Evolutionary conservation across 2,329 filamentous ascomycete genomes (phyloP), one percentile per base, ranked within the genome.

Genomic region (Hypoxylon sp.): DNA sequence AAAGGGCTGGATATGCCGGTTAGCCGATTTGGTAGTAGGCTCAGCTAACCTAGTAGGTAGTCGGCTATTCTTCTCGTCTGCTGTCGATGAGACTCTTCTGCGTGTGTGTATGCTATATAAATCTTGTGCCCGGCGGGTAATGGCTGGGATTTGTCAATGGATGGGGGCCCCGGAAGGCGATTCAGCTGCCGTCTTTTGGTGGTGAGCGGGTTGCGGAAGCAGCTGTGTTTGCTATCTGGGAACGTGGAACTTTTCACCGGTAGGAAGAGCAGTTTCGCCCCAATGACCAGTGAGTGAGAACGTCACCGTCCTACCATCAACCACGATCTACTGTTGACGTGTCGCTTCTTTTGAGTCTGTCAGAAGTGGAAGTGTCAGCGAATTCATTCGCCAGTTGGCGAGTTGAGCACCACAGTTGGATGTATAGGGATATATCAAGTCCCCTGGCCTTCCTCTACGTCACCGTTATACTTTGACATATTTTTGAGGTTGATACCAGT

Each of bases 1-100:
- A 65, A n/a, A n/a, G 20, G 14, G n/a, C 16, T 53, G 46, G 38
- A 57, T 61, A 58, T 65, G 63, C 63, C 63, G 63, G 32, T 62
- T 58, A 49, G n/a, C 63, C 63, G 63, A 30, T 9, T 46, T 62
- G 18, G 57, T 42, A 42, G 12, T 24, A 6, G 24, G 24, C 24
- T 57, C 53, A 48, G 48, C 22, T 50, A 12, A 18, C 16, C n/a
- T n/a, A n/a, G n/a, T 12, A 6, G 24, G 3, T 26, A 26, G 18
- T 30, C 32, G 18, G 38, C 12, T 44, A 38, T 22, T 32, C 38
- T 46, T 51, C 20, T 44, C 45, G 7, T 44, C 12, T 22, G 8
- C 11, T 51, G n/a, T 46, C 32, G 14, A 33, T 33, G 48, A 20
- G 33, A 45, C n/a, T 40, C 14, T 1, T 28, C 16, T 26, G 48